phyloP scores from a whole-genome alignment of 2,329 filamentous ascomycete genomes.

The Alternaria triticimaculans region DNA sequence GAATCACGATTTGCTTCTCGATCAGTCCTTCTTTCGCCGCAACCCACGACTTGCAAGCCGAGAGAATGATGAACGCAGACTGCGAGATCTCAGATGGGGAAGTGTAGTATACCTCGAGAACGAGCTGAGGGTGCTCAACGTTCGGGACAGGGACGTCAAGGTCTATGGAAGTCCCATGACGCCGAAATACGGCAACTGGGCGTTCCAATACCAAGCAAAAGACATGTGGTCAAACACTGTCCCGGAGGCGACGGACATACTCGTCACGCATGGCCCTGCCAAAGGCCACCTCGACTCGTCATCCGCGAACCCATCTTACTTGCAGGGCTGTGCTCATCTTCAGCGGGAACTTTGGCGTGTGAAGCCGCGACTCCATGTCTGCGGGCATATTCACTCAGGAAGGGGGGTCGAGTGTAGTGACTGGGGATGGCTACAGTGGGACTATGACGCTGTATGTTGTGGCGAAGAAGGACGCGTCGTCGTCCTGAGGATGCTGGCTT shows the following conservation, averaged over 20 bases:
- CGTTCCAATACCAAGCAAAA: constrained; percentile 72
- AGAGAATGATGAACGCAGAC: constrained; percentile 32
- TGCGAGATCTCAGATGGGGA: constrained; percentile 51
- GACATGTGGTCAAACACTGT: constrained; percentile 73
- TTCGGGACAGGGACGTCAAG: constrained; percentile 59
- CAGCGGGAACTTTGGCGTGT: constrained; percentile 75
- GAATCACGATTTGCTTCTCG: constrained; percentile 71
- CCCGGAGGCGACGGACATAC: constrained; percentile 72
- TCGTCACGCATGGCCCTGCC: constrained; percentile 82
- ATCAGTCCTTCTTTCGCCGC: background rate
- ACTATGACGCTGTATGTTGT: constrained; percentile 64
- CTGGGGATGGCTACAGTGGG: constrained; percentile 72
- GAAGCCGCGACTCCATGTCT: constrained; percentile 73
- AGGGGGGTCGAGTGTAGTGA: constrained; percentile 70
- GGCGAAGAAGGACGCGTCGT: constrained; percentile 32
- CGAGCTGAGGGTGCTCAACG: constrained; percentile 53
- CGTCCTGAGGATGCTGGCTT: constrained; percentile 13
- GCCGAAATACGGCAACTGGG: constrained; percentile 74
- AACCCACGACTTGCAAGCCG: constrained; percentile 57
- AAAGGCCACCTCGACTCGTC: constrained; percentile 69
- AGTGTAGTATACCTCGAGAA: constrained; percentile 29
- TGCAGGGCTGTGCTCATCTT: constrained; percentile 70
- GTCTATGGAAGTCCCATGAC: constrained; percentile 81
- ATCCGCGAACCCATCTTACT: background rate
- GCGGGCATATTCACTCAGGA: constrained; percentile 81